These are phyloP conservation scores for Lablab purpureus DNA, from an alignment of 306 rosid species.

Conservation along the genomic window DNA sequence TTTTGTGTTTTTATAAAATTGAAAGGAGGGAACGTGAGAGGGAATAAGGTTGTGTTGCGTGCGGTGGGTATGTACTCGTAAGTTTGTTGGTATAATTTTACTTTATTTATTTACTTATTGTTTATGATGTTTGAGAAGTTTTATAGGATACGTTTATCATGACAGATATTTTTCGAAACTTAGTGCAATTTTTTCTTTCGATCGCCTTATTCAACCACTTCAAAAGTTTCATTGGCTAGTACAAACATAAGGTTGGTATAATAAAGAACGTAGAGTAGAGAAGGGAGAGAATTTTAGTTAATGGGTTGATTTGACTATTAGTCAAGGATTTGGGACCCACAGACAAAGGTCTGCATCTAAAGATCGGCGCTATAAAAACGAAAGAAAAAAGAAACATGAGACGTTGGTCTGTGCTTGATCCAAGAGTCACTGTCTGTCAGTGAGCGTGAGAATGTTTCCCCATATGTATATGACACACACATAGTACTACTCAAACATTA, in stretches of 20 bases:
- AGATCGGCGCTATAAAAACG: constrained; percentile 63
- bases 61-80: constrained; percentile 38
- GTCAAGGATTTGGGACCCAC: constrained; percentile 76
- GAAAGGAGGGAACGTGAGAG: constrained; percentile 66
- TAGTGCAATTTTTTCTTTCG: no score
- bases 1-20: constrained; percentile 56
- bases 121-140: no score
- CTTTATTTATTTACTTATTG: not conserved
- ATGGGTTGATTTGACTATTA: constrained; percentile 64
- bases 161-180: no score
- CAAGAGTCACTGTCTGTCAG: constrained; percentile 77
- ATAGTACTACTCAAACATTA: not conserved
- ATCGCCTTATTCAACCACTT: no score
- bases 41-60: constrained; percentile 48
- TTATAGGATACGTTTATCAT: no score
- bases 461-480: constrained; percentile 1
- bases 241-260: not conserved
- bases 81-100: constrained; percentile 1
- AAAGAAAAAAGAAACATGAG: not conserved
- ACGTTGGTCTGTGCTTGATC: constrained; percentile 59
- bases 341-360: constrained; percentile 60
- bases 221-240: no score
- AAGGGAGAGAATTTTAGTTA: constrained; percentile 37
- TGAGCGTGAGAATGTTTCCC: constrained; percentile 79
- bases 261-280: constrained; percentile 16